Evolutionary conservation across 768 basidiomycete genomes (phyloP).

Genomic region (Cystobasidium ongulense): DNA sequence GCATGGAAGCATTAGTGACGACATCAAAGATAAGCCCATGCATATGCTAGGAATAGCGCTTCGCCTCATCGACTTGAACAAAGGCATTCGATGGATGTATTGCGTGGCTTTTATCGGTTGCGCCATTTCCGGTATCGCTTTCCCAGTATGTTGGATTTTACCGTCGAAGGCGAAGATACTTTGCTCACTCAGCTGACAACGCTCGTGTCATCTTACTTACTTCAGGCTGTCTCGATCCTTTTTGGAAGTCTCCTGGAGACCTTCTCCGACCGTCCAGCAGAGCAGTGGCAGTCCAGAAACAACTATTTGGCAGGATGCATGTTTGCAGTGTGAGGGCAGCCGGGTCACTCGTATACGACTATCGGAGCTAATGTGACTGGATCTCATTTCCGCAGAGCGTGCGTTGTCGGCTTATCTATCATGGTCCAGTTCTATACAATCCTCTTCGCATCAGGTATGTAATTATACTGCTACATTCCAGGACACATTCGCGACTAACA

Average conservation of each 20-base stretch:
- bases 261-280: neutral
- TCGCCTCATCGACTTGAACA: neutral
- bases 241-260: neutral
- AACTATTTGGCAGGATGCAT: neutral
- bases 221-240: slow-evolving; percentile 14
- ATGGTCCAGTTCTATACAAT: slow-evolving; percentile 71
- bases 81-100: slow-evolving; percentile 28
- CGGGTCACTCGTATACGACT: neutral
- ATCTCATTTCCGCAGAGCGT: slow-evolving; percentile 44
- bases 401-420: slow-evolving; percentile 62
- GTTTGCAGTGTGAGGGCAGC: slow-evolving; percentile 1
- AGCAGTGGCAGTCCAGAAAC: slow-evolving; percentile 6
- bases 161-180: slow-evolving; percentile 23
- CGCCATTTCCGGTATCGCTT: slow-evolving; percentile 50
- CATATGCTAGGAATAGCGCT: neutral
- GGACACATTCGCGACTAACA: no score
- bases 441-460: slow-evolving; percentile 55
- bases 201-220: no score
- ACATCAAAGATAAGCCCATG: neutral
- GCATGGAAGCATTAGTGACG: neutral
- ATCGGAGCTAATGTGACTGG: no score
- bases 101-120: slow-evolving; percentile 26
- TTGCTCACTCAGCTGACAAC: no score
- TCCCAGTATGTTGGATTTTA: slow-evolving; percentile 64
- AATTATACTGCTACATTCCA: slow-evolving; percentile 64